phyloP scores from a whole-genome alignment of 768 basidiomycete genomes.

The Tulasnella sp. region DNA sequence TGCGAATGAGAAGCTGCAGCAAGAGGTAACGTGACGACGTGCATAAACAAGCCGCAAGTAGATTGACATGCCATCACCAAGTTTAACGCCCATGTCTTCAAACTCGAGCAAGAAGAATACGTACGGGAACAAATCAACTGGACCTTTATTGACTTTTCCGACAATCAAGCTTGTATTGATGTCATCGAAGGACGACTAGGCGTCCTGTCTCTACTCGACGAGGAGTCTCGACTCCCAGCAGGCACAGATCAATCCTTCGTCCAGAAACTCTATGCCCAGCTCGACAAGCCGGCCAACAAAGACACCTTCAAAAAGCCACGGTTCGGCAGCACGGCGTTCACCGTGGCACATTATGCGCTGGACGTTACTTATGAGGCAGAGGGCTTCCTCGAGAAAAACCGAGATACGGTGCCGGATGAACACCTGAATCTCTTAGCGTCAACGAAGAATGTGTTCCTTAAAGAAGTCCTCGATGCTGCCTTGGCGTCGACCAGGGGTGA shows the following conservation, averaged over 20 bases:
- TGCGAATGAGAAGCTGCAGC: constrained; percentile 95
- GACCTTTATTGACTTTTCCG: constrained; percentile 99
- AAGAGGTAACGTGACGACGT: constrained; percentile 51
- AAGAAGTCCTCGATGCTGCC: constrained; percentile 88
- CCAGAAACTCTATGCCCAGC: constrained; percentile 80
- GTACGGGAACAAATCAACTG: constrained; percentile 97
- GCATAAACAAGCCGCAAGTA: constrained; percentile 6
- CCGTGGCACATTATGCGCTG: constrained; percentile 93
- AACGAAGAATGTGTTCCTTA: constrained; percentile 87
- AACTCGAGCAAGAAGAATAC: constrained; percentile 99
- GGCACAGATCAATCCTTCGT: constrained; percentile 90
- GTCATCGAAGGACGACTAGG: constrained; percentile 97
- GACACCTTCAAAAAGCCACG: constrained; percentile 94
- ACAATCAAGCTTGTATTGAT: constrained; percentile 98
- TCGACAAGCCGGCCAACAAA: constrained; percentile 76
- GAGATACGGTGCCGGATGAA: constrained; percentile 97
- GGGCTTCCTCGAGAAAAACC: constrained; percentile 97
- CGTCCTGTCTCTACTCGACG: constrained; percentile 86
- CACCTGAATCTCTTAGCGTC: constrained; percentile 79
- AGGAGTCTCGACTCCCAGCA: constrained; percentile 91
- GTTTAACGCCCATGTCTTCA: constrained; percentile 99
- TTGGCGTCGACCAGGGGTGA: constrained; percentile 40
- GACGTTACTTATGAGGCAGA: constrained; percentile 99
- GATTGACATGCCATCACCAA: constrained; percentile 26
- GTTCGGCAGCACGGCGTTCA: constrained; percentile 96